Evolutionary conservation across 192 early-diverging fungal species (phyloP), one percentile per base, ranked within the genome.

Genomic region (Coemansia sp.): DNA sequence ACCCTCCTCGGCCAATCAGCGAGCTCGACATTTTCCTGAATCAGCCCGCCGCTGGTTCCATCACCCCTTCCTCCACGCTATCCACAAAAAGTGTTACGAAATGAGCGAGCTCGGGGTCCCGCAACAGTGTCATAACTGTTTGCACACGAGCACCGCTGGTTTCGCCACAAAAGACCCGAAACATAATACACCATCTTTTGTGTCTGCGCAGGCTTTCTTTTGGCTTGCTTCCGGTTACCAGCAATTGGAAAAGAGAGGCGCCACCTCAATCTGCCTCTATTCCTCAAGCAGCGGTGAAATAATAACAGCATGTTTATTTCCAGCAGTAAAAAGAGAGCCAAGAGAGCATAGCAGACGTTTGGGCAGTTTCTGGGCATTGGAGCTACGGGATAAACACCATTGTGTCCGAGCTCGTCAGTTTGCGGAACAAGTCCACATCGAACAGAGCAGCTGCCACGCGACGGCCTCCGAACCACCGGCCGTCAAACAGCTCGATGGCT

Each of bases 381-480:
- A n/a, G 14, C n/a, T 62, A 67, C 11, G 79, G 79, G 6, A 82
- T 76, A 24, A 66, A 82, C 10, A 82, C 70, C 73, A 82, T 76
- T 3, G 79, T 82, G 27, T 82, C 79, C 2, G 79, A 23, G 56
- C 79, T 76, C 7, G 79, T 82, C 25, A 82, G 27, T 56, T 70
- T 60, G 65, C 74, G 73, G 57, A 66, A 91, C 25, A 72, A 78
- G 53, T 87, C 82, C 19, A 63, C 52, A 22, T 89, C 90, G 57
- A 79, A 89, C 27, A 87, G 77, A 7, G 75, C 62, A 2, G 92
- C 92, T 4, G 72, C 62, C 32, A 95, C 75, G 29, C 83, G 87
- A 49, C 89, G 83, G 7, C 93, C 92, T 37, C 88, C 92, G 76
- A 96, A 96, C 83, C 87, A 94, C 29, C 94, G 87, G 24, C 88